A percentile compares a stretch with the other conserved stretches of the same genome.
Evolutionary conservation across 805 yeast species (phyloP).

Genomic region (Candida ovalis): DNA sequence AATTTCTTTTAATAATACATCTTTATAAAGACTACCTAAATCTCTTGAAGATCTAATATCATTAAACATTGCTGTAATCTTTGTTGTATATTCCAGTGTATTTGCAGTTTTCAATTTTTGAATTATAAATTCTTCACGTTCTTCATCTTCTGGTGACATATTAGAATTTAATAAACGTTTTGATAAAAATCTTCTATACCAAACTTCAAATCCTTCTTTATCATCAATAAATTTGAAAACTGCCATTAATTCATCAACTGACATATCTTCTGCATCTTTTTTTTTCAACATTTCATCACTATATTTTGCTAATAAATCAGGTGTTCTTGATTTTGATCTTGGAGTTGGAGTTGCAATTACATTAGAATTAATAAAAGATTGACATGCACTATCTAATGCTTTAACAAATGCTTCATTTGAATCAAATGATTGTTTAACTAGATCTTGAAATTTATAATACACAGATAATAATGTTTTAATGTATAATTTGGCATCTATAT

Average conservation of each 20-base stretch:
- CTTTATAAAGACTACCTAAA: constrained; percentile 44
- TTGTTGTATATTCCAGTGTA: constrained; percentile 87
- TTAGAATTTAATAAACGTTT: constrained; percentile 73
- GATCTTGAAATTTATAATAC: constrained; percentile 60
- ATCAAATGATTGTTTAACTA: constrained; percentile 65
- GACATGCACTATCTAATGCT: constrained; percentile 87
- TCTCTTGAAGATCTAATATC: constrained; percentile 86
- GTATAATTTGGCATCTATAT: constrained; percentile 70
- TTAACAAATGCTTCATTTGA: constrained; percentile 75
- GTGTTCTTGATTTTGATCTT: constrained; percentile 69
- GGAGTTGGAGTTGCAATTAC: constrained; percentile 68
- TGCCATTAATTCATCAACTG: constrained; percentile 79
- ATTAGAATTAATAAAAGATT: constrained; percentile 77
- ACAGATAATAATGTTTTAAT: constrained; percentile 72
- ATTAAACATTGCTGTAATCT: constrained; percentile 92
- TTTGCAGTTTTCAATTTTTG: constrained; percentile 85
- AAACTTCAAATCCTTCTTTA: constrained; percentile 91
- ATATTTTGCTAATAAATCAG: constrained; percentile 87
- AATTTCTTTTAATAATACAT: constrained; percentile 14
- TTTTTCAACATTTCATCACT: constrained; percentile 80
- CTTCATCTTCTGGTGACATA: constrained; percentile 80
- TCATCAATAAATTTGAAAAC: constrained; percentile 86
- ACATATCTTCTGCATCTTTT: constrained; percentile 67
- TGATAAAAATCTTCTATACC: constrained; percentile 85
- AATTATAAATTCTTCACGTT: constrained; percentile 78